Base-by-base conservation (phyloP, 148 eudicot species). In the Fallopia convolvulus region DNA sequence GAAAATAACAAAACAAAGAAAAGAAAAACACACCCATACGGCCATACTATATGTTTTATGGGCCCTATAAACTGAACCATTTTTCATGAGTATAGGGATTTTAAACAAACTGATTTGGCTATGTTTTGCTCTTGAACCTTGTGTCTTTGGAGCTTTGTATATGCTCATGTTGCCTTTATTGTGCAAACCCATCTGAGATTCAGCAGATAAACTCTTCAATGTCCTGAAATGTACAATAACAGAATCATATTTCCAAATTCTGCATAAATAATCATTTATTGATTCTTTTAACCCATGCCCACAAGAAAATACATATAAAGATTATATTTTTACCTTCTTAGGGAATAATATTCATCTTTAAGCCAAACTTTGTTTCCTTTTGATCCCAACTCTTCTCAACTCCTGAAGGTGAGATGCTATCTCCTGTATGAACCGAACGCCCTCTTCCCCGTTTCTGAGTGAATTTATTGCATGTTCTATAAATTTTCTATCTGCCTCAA, bases 401-500 rank as follows among this genome's bases (percentile, higher is more conserved):
- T 82, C 88, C 80, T 80, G 79, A 44, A 85, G 79, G 77, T 85
- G 88, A 79, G 81, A 80, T 46, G 83, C 87, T 32, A 91, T 84
- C 86, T 89, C 88, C 78, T 84, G 80, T 65, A 87, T 79, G 26
- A 80, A 79, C 7, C 61, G 75, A 75, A 80, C 78, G 33, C 85
- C 87, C 26, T 83, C 85, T 55, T 80, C 85, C 55, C 86, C 89
- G 41, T 75, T 74, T 65, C 78, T 83, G 8, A 81, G 86, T 32
- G 90, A 81, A 32, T 74, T 80, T 33, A 85, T 74, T 8, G 86
- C 83, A 65, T 77, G 81, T 74, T 86, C 87, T 36, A 86, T 76
- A 81, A 85, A 83, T 55, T 76, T 81, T 33, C 63, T 80, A 70
- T 88, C 90, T 48, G 84, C 85, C 77, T 84, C 89, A 80, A 90